Percentiles rank a stretch among this genome's conserved stretches.
phyloP scores from a whole-genome alignment of 2,329 filamentous ascomycete genomes.

The Aspergillus fumigatiaffinis region DNA sequence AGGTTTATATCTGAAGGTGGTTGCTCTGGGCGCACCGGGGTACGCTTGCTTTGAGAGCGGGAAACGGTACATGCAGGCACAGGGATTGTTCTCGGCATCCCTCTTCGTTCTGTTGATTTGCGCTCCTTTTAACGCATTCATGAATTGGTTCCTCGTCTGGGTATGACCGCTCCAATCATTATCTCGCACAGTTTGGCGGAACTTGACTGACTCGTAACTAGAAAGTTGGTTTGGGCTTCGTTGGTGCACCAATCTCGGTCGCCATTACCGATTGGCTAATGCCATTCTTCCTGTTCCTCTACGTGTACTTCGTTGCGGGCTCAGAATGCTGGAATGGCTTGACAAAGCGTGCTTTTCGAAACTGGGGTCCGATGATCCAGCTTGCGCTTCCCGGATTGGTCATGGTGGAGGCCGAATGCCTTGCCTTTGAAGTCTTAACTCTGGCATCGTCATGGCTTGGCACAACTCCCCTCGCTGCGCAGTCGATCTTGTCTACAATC shows the following conservation, averaged over 20 bases:
- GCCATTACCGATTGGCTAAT: slow-evolving; percentile 71
- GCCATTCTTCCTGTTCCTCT: slow-evolving; percentile 67
- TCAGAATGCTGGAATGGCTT: slow-evolving; percentile 79
- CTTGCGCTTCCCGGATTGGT: slow-evolving; percentile 84
- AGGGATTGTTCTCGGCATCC: slow-evolving; percentile 77
- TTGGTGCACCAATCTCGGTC: slow-evolving; percentile 76
- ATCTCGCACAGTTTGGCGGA: background rate
- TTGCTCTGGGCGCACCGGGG: slow-evolving; percentile 67
- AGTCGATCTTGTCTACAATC: slow-evolving; percentile 77
- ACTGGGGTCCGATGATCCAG: slow-evolving; percentile 81
- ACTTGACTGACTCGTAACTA: slow-evolving; percentile 12
- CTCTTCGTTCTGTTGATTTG: slow-evolving; percentile 80
- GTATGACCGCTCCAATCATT: slow-evolving; percentile 32
- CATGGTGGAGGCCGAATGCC: slow-evolving; percentile 91
- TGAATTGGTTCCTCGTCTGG: slow-evolving; percentile 83
- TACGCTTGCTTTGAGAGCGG: slow-evolving; percentile 72
- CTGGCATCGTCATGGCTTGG: slow-evolving; percentile 77
- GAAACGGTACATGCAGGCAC: slow-evolving; percentile 85
- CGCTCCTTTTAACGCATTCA: slow-evolving; percentile 72
- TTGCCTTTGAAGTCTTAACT: slow-evolving; percentile 89
- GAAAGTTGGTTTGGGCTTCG: slow-evolving; percentile 62
- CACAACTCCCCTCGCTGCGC: slow-evolving; percentile 75
- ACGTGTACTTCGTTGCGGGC: slow-evolving; percentile 68
- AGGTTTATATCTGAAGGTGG: slow-evolving; percentile 67
- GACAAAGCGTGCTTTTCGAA: slow-evolving; percentile 63